Base-by-base conservation (phyloP, 2,329 filamentous ascomycete species). In the Aspergillus persii region DNA sequence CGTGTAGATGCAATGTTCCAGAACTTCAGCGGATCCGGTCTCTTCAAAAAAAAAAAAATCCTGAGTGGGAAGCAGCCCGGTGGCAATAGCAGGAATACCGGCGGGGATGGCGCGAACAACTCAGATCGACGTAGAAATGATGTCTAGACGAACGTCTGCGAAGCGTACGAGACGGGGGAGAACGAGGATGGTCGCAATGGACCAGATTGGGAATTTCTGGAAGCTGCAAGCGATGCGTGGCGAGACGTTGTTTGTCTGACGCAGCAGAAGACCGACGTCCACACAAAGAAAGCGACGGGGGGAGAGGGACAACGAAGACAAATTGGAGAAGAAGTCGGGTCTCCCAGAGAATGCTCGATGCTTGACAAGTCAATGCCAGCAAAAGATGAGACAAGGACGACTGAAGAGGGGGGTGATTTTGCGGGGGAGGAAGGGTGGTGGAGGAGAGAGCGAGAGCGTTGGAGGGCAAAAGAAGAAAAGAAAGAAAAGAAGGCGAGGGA, bases 281-380 rank as follows among this genome's bases (percentile, higher is more conserved):
- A 56, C 63, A 70, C 62, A 66, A 65, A 68, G 63, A 62, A 61
- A 62, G 47, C 55, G 51, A 56, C 58, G 49, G 53, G 41, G 18
- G 23, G n/a, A 7, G 15, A 64, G 57, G 53, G 58, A 59, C 61
- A 59, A 53, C 58, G 56, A 57, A 64, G 60, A 56, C 62, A 54
- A 54, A 50, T 59, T 50, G 49, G 50, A 56, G 44, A 36, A 57
- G 54, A 57, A 54, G 60, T 64, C 62, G 58, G 59, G 59, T 72
- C 69, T 69, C 44, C 68, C 68, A 69, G 68, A 57, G 58, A 64
- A 61, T 65, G 66, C 69, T 73, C 69, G 65, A 68, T 77, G 77
- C 78, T 80, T 76, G 78, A 80, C 78, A 80, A 80, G 77, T 78
- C 73, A 80, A 80, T 80, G 78, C 77, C 78, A 80, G 78, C 77